Evolutionary conservation across 2,329 filamentous ascomycete genomes (phyloP).

Genomic region (Exophiala oligosperma): DNA sequence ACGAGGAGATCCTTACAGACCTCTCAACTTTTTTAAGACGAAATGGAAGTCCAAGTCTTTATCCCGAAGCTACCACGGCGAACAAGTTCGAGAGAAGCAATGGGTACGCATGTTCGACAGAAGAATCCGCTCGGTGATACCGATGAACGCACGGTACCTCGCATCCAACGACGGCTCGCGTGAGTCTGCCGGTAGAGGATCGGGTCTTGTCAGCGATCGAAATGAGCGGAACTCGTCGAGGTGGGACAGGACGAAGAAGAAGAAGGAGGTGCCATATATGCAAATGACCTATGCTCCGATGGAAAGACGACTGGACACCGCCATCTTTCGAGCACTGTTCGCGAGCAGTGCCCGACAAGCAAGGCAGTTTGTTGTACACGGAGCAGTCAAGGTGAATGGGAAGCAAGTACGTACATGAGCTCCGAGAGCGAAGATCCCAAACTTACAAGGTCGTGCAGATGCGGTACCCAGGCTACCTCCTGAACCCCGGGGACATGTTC

Average conservation of each 20-base stretch:
- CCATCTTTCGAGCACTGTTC: conserved; percentile 89
- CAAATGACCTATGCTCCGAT: conserved; percentile 92
- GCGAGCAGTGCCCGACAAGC: conserved; percentile 92
- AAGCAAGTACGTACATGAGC: conserved; percentile 67
- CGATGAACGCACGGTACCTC: conserved; percentile 80
- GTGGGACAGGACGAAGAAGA: conserved; percentile 12
- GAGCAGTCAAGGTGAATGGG: conserved; percentile 91
- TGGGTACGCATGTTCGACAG: conserved; percentile 93
- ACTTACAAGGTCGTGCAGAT: conserved; percentile 60
- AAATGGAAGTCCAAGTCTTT: conserved; percentile 92
- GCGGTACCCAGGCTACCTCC: conserved; percentile 83
- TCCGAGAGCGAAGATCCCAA: neutral
- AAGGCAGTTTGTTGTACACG: conserved; percentile 90
- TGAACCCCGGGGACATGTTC: conserved; percentile 98
- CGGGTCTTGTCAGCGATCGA: conserved; percentile 55
- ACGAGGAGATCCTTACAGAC: conserved; percentile 40
- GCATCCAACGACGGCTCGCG: conserved; percentile 79
- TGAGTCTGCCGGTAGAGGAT: conserved; percentile 79
- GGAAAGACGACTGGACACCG: conserved; percentile 89
- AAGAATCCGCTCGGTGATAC: conserved; percentile 76
- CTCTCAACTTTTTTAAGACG: conserved; percentile 87
- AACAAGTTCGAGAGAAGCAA: conserved; percentile 87
- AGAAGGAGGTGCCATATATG: conserved; percentile 71
- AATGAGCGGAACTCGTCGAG: conserved; percentile 7
- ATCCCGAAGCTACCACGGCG: conserved; percentile 87